Evolutionary conservation across 1,284 basidiomycete species (phyloP).

Genomic region (Tetrapyrgos nigripes): DNA sequence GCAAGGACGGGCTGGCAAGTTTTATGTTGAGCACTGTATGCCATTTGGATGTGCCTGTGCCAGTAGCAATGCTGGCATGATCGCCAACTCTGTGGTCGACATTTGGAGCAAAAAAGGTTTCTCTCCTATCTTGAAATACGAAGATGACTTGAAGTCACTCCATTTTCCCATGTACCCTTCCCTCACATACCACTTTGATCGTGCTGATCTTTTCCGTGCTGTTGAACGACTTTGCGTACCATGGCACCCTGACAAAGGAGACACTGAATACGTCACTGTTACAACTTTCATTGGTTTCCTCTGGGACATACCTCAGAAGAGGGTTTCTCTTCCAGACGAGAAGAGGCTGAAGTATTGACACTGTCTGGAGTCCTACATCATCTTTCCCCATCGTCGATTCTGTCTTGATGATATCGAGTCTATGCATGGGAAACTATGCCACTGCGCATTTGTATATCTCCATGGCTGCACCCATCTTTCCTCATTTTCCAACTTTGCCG

Average conservation of each 20-base stretch:
- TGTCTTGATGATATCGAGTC: constrained; percentile 9
- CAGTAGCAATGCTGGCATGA: constrained; percentile 11
- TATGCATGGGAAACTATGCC: constrained; percentile 24
- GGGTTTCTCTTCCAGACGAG: constrained; percentile 19
- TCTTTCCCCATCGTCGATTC: not conserved
- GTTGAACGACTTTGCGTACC: constrained; percentile 6
- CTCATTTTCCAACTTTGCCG: constrained; percentile 9
- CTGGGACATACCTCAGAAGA: constrained; percentile 20
- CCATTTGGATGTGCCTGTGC: constrained; percentile 10
- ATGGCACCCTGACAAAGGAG: constrained; percentile 20
- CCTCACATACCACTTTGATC: constrained; percentile 13
- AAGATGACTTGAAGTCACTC: constrained; percentile 29
- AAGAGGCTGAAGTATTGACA: constrained; percentile 24
- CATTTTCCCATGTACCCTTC: constrained; percentile 6
- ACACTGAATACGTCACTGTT: constrained; percentile 5
- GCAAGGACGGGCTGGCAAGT: not conserved
- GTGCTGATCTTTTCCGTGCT: not conserved
- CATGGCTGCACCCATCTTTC: constrained; percentile 8
- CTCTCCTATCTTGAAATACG: constrained; percentile 34
- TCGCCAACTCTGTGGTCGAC: constrained; percentile 18
- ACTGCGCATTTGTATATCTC: constrained; percentile 20
- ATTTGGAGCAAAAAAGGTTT: constrained; percentile 21
- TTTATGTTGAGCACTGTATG: constrained; percentile 27
- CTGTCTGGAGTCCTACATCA: constrained; percentile 10
- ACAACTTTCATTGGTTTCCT: constrained; percentile 22